Base-by-base conservation (phyloP, 2,329 filamentous ascomycete genomes). In the Pyricularia pennisetigena region DNA sequence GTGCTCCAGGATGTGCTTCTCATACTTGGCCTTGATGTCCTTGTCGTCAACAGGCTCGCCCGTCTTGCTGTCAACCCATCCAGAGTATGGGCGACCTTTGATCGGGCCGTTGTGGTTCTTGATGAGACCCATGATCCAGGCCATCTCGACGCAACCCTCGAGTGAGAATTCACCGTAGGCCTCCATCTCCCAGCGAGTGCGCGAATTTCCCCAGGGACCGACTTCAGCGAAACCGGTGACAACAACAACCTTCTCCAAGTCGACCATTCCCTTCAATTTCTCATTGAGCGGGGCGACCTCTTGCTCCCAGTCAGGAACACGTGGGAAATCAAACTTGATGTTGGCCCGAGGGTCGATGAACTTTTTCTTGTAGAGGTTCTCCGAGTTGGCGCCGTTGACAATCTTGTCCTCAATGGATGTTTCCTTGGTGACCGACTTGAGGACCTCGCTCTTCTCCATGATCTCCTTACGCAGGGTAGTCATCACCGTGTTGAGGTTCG, bases 121-220 rank as follows among this genome's bases (percentile, higher is more conserved):
- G 83, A 99, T 98, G 70, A 98, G 88, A 76, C 95, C 95, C 94
- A 98, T 99, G 79, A 99, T 93, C 95, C 95, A 99, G 35, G 95
- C 94, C 95, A 99, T 99, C 81, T 99, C 95, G 70, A 99, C 90
- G 75, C 95, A 98, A 32, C 95, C 95, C 79, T 99, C 96, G 16
- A 99, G 87, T 9, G 95, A 98, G 82, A 99, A 99, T 76, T 97
- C 87, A 76, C 95, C 95, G 73, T 94, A 89, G 1, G 95, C 94
- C 79, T 99, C 95, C 94, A 99, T 99, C 83, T 99, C 95, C 95
- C 95, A 99, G 71, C 95, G 89, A 64, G 95, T 99, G 75, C 95
- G 89, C 2, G 95, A 94, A 83, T 98, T 99, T 83, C 95, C 95
- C 96, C 95, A 99, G 8, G 95, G 95, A 65, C 95, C 94, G 70